These are phyloP conservation scores for Bassia scoparia DNA, from an alignment of 148 eudicot species.

Conservation along the genomic window DNA sequence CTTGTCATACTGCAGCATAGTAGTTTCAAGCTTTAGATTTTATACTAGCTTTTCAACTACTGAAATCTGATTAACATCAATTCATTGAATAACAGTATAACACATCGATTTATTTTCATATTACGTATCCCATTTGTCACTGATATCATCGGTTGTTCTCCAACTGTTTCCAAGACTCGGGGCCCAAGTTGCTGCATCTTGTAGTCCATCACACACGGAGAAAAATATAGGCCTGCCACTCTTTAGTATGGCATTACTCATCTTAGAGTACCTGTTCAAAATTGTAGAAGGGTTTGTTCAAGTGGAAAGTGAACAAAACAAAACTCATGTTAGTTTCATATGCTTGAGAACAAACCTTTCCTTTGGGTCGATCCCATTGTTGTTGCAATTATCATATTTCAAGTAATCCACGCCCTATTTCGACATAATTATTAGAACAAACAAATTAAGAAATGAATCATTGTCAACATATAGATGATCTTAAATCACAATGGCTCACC, in stretches of 20 bases:
- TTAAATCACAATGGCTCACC: too few relatives aligned
- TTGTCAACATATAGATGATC: too few relatives aligned
- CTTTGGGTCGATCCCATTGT: conserved; percentile 22
- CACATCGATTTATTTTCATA: too few relatives aligned
- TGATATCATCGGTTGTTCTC: conserved; percentile 79
- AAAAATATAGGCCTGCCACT: conserved; percentile 76
- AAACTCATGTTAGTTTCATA: not conserved
- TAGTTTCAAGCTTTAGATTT: not conserved
- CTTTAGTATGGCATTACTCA: conserved; percentile 79
- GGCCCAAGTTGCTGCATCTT: not conserved
- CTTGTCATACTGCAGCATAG: conserved; percentile 55
- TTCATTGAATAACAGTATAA: too few relatives aligned
- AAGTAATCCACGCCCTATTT: conserved; percentile 79
- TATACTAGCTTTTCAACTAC: too few relatives aligned
- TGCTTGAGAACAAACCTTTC: not conserved
- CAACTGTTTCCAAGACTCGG: conserved; percentile 58
- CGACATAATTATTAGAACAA: not conserved
- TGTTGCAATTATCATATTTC: conserved; percentile 84
- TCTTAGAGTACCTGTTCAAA: conserved; percentile 56
- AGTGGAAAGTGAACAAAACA: not conserved
- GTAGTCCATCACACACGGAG: conserved; percentile 60
- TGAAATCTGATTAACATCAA: too few relatives aligned
- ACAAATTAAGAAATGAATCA: too few relatives aligned
- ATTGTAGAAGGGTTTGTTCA: not conserved
- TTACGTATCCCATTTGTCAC: conserved; percentile 69